Percentiles rank a stretch among this genome's conserved stretches.
Conservation (phyloP, 805 yeast species). For the Dipodascus geniculatus region DNA sequence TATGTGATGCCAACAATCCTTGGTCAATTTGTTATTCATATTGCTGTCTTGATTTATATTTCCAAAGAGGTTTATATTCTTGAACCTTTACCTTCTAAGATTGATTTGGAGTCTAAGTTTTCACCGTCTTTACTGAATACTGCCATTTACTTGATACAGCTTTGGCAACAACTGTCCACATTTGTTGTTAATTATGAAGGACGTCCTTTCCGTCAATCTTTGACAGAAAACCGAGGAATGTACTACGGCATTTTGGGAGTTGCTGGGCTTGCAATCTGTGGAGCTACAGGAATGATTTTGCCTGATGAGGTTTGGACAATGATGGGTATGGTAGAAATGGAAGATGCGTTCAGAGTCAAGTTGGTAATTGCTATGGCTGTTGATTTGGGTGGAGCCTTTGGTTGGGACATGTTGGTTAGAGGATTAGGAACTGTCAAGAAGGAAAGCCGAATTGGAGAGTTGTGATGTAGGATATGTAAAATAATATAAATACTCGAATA, state of each 20-base stretch:
- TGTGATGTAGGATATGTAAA: no score
- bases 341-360: conserved; percentile 55
- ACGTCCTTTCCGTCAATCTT: conserved; percentile 86
- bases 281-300: conserved; percentile 76
- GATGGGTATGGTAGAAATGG: conserved; percentile 86
- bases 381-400: conserved; percentile 70
- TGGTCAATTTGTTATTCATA: conserved; percentile 93
- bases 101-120: conserved; percentile 83
- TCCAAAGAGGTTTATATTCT: conserved; percentile 71
- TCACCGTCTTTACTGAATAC: conserved; percentile 87
- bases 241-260: conserved; percentile 90
- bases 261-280: conserved; percentile 74
- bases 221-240: conserved; percentile 90
- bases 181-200: conserved; percentile 98
- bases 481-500: background rate
- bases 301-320: conserved; percentile 84
- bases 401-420: conserved; percentile 71
- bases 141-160: conserved; percentile 86
- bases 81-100: conserved; percentile 87
- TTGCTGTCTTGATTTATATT: conserved; percentile 68
- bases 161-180: conserved; percentile 94
- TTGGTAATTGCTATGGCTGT: conserved; percentile 60
- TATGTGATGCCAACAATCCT: conserved; percentile 97
- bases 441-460: background rate
- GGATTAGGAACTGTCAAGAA: conserved; percentile 16